These are phyloP conservation scores for Aspergillus unguis DNA, from an alignment of 2,329 filamentous ascomycete genomes.

Conservation along the genomic window DNA sequence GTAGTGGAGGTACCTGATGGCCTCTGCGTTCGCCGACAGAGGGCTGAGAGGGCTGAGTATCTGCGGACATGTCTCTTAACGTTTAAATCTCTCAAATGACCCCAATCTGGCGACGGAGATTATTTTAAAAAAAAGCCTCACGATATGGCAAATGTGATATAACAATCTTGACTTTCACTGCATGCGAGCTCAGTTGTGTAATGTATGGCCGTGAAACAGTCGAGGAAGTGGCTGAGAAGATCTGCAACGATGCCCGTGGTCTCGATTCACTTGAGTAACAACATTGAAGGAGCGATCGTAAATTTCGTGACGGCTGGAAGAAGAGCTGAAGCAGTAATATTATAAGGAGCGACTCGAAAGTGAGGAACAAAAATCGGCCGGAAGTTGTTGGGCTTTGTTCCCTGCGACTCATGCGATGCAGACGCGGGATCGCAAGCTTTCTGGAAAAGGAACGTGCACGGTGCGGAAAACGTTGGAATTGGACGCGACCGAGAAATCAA, in stretches of 20 bases:
- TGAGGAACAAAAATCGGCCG: not conserved
- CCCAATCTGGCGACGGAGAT: not conserved
- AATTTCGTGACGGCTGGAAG: constrained; percentile 1
- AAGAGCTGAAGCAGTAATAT: not conserved
- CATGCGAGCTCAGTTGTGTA: constrained; percentile 1
- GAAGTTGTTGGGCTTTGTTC: not conserved
- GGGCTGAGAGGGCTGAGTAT: constrained; percentile 19
- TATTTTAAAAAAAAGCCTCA: not conserved
- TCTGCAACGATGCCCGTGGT: not conserved
- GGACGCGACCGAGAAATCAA: not conserved
- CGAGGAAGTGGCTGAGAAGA: constrained; percentile 5
- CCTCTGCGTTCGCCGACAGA: constrained; percentile 39
- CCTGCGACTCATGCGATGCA: not conserved
- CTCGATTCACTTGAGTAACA: constrained; percentile 5
- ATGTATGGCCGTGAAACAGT: constrained; percentile 9
- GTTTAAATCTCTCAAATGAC: not conserved
- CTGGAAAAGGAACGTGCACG: constrained; percentile 9
- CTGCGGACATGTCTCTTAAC: constrained; percentile 16
- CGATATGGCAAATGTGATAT: not conserved
- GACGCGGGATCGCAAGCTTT: constrained; percentile 1
- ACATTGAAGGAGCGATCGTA: not conserved
- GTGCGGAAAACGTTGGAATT: constrained; percentile 2
- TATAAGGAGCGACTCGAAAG: not conserved
- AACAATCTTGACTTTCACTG: not conserved
- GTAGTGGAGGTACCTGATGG: constrained; percentile 34